phyloP scores from a whole-genome alignment of 441 rosid species.

The Pelargonium fulgidum region DNA sequence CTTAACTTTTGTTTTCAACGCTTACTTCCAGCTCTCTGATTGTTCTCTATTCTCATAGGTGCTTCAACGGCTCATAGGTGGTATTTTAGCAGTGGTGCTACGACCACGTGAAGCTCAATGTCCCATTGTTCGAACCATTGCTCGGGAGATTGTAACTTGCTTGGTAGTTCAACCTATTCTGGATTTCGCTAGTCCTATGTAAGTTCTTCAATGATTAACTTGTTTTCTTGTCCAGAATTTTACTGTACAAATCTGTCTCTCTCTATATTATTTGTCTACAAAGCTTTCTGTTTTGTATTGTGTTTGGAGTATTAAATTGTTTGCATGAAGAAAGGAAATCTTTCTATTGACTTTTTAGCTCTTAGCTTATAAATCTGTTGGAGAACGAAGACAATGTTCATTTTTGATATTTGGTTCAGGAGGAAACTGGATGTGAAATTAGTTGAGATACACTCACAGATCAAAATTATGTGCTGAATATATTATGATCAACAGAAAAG shows the following conservation, averaged over 20 bases:
- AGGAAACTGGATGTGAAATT: not conserved
- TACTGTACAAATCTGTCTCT: too few species aligned
- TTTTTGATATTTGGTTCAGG: not conserved
- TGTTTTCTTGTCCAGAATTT: constrained; percentile 1
- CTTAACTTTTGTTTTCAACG: not conserved
- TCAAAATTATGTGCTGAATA: too few species aligned
- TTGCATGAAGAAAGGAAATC: not conserved
- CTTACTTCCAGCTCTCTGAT: too few species aligned
- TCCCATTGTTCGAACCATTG: constrained; percentile 79
- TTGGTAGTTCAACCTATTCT: constrained; percentile 82
- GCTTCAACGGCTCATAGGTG: constrained; percentile 74
- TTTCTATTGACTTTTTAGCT: not conserved
- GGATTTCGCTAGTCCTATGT: constrained; percentile 83
- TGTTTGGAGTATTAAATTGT: not conserved
- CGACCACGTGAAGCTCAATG: constrained; percentile 87
- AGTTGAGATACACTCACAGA: not conserved
- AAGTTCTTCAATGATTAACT: constrained; percentile 29
- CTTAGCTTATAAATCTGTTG: not conserved
- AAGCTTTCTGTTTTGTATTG: too few species aligned
- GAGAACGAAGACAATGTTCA: not conserved
- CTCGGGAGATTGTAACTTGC: constrained; percentile 94
- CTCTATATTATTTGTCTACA: too few species aligned
- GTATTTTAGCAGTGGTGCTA: constrained; percentile 72
- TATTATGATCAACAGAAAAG: too few species aligned
- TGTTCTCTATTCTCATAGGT: constrained; percentile 35